Evolutionary conservation across 176 grass and related monocot species (phyloP).

Genomic region (Avena atlantica): DNA sequence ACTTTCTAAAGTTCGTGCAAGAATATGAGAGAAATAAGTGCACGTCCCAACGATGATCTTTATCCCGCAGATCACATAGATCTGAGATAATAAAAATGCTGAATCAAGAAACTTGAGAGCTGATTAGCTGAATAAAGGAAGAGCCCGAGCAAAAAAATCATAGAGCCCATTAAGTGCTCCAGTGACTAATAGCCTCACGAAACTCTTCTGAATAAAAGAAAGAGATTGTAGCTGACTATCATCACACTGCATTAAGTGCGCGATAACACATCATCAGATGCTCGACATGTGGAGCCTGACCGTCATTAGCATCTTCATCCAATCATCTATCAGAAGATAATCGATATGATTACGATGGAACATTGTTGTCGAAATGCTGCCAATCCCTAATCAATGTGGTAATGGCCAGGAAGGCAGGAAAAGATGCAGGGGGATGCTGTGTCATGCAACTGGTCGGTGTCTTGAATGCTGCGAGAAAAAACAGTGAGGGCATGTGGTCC

Average conservation of each 20-base stretch:
- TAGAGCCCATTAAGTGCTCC: not conserved
- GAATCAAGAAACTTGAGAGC: not conserved
- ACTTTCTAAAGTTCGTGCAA: not conserved
- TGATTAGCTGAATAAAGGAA: not conserved
- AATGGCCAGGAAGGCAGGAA: conserved; percentile 37
- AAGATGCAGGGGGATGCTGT: conserved; percentile 21
- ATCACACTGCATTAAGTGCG: conserved; percentile 9
- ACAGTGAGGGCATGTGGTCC: conserved; percentile 38
- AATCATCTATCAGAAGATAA: conserved; percentile 26
- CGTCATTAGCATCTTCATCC: conserved; percentile 41
- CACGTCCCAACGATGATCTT: not conserved
- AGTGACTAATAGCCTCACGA: not conserved
- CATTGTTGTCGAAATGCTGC: conserved; percentile 31
- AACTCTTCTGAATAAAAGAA: conserved; percentile 17
- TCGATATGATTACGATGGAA: conserved; percentile 3
- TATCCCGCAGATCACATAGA: not conserved
- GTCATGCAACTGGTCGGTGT: conserved; percentile 29
- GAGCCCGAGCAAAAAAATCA: not conserved
- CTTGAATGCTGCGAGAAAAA: not conserved
- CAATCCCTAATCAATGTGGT: conserved; percentile 40
- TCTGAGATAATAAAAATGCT: not conserved
- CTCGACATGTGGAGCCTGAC: conserved; percentile 51
- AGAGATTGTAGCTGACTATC: not conserved
- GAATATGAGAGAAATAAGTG: not conserved
- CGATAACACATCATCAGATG: conserved; percentile 40